These are phyloP conservation scores for Fusarium sp. DNA, from an alignment of 2,329 filamentous ascomycete species.

Conservation along the genomic window DNA sequence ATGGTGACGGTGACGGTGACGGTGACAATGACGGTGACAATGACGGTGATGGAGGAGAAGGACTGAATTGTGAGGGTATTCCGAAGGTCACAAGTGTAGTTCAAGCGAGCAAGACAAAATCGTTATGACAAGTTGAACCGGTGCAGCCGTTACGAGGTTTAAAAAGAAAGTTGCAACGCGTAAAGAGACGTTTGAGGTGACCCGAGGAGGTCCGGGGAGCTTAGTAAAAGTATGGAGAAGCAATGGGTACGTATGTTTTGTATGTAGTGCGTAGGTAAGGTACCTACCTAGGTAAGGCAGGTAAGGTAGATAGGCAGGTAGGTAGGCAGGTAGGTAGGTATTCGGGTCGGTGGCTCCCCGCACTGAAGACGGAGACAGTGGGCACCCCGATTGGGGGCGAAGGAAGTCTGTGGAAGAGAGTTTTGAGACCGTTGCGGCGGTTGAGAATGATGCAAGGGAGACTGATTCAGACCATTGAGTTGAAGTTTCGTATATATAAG, in stretches of 20 bases:
- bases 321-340: too few species aligned
- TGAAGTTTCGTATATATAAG: background rate
- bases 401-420: slow-evolving; percentile 16
- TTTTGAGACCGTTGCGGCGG: slow-evolving; percentile 24
- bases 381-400: slow-evolving; percentile 33
- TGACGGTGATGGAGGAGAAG: slow-evolving; percentile 5
- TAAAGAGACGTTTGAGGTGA: slow-evolving; percentile 33
- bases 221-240: slow-evolving; percentile 34
- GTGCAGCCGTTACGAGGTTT: slow-evolving; percentile 23
- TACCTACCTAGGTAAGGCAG: too few species aligned
- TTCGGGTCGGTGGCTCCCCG: slow-evolving; percentile 42
- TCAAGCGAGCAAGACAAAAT: slow-evolving; percentile 10
- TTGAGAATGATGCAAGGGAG: slow-evolving; percentile 8
- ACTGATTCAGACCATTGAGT: slow-evolving; percentile 4
- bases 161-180: slow-evolving; percentile 20
- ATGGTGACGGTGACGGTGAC: slow-evolving; percentile 4
- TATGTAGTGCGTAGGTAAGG: background rate
- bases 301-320: too few species aligned
- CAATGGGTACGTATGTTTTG: slow-evolving; percentile 24
- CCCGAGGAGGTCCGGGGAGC: slow-evolving; percentile 31
- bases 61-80: slow-evolving; percentile 4
- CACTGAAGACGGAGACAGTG: slow-evolving; percentile 38
- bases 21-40: slow-evolving; percentile 4
- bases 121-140: slow-evolving; percentile 27
- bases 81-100: slow-evolving; percentile 8